phyloP scores from a whole-genome alignment of 2,329 filamentous ascomycete species.

The Trichoderma endophyticum region DNA sequence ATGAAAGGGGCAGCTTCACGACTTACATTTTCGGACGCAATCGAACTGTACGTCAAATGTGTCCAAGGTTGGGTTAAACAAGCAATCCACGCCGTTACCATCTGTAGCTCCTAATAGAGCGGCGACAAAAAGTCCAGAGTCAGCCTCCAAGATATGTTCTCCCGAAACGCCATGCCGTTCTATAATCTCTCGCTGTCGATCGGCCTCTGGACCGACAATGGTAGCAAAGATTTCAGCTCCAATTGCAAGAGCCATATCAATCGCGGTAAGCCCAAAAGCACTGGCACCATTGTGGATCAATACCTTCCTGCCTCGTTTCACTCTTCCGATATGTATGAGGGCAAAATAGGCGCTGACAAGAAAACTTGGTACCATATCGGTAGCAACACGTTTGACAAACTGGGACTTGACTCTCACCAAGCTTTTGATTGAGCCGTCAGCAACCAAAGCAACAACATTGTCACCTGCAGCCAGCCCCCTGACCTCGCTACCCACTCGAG shows the following conservation, averaged over 20 bases:
- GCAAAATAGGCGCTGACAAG: constrained; percentile 44
- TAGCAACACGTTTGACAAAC: constrained; percentile 34
- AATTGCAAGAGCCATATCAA: constrained; percentile 38
- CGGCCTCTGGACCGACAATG: constrained; percentile 29
- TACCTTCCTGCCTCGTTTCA: constrained; percentile 30
- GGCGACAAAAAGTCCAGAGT: constrained; percentile 34
- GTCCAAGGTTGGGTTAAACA: constrained; percentile 45
- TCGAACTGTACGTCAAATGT: constrained; percentile 31
- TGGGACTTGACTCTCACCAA: constrained; percentile 32
- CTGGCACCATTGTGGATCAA: constrained; percentile 46
- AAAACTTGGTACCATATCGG: constrained; percentile 36
- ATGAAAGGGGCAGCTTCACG: background rate
- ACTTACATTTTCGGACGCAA: constrained; percentile 38
- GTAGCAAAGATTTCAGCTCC: constrained; percentile 44
- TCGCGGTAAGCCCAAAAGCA: constrained; percentile 42
- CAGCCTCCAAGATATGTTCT: constrained; percentile 38
- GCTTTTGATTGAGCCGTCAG: constrained; percentile 36
- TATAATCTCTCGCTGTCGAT: constrained; percentile 39
- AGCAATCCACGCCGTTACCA: constrained; percentile 38
- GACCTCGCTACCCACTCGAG: constrained; percentile 34
- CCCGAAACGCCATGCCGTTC: constrained; percentile 33
- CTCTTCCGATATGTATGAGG: constrained; percentile 34
- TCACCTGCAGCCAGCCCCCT: constrained; percentile 35
- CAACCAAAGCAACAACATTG: constrained; percentile 40
- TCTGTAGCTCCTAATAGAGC: constrained; percentile 33